phyloP scores from a whole-genome alignment of 495 filamentous ascomycete genomes.

The Penicillium arizonense region DNA sequence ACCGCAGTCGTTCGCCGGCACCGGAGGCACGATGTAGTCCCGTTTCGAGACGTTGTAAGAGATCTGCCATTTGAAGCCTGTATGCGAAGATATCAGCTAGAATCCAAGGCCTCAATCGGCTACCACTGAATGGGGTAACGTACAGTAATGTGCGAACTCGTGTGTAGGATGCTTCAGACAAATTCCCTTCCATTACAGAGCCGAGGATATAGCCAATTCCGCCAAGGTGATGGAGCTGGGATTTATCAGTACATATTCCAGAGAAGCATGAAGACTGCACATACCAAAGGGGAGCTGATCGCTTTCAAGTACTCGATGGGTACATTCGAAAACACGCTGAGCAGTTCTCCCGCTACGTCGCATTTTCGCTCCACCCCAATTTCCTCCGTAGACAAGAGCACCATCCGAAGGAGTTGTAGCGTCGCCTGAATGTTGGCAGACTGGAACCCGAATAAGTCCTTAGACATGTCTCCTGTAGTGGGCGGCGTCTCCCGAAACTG shows the following conservation, averaged over 20 bases:
- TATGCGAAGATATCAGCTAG: neutral
- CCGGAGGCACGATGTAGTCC: slow-evolving; percentile 38
- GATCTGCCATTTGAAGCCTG: slow-evolving; percentile 44
- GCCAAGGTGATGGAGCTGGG: slow-evolving; percentile 44
- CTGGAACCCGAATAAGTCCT: slow-evolving; percentile 48
- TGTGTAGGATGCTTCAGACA: slow-evolving; percentile 45
- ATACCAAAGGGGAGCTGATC: slow-evolving; percentile 47
- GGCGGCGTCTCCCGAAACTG: slow-evolving; percentile 36
- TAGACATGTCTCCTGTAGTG: slow-evolving; percentile 28
- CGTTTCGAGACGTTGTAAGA: slow-evolving; percentile 46
- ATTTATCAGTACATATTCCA: neutral
- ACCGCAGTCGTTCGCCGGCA: slow-evolving; percentile 37
- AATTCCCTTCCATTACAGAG: slow-evolving; percentile 46
- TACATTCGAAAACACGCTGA: slow-evolving; percentile 43
- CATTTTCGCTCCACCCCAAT: slow-evolving; percentile 45
- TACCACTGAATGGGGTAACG: neutral
- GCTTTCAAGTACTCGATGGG: slow-evolving; percentile 44
- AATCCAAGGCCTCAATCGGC: neutral
- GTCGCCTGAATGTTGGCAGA: slow-evolving; percentile 53
- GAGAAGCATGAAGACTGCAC: neutral
- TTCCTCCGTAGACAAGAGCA: slow-evolving; percentile 42
- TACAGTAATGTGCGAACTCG: slow-evolving; percentile 43
- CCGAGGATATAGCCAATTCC: slow-evolving; percentile 50
- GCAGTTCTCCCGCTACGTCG: slow-evolving; percentile 44
- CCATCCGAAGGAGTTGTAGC: slow-evolving; percentile 49